phyloP scores from a whole-genome alignment of 1,284 basidiomycete genomes.

The Sanghuangporus weigelae region DNA sequence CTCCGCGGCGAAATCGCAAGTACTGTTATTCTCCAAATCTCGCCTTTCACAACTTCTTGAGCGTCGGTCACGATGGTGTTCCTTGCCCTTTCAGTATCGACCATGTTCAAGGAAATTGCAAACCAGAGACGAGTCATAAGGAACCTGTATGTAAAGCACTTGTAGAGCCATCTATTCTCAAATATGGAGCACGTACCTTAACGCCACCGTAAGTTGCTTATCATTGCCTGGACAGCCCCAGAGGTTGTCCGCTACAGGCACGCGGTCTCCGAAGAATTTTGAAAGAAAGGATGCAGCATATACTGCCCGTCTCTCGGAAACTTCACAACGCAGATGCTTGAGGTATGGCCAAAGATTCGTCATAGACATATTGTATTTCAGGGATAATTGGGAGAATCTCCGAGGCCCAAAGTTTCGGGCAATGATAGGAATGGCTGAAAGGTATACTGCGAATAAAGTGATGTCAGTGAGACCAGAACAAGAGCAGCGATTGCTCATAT shows the following conservation, averaged over 20 bases:
- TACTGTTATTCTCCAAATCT: constrained; percentile 54
- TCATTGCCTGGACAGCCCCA: constrained; percentile 57
- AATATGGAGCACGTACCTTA: constrained; percentile 38
- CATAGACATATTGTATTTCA: constrained; percentile 37
- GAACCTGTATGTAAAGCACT: constrained; percentile 38
- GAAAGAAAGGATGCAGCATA: constrained; percentile 48
- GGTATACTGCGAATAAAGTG: constrained; percentile 41
- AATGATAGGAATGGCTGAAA: constrained; percentile 51
- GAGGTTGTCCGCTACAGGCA: constrained; percentile 38
- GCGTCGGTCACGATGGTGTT: constrained; percentile 36
- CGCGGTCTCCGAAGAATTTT: constrained; percentile 27
- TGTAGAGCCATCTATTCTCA: constrained; percentile 1
- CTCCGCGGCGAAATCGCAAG: constrained; percentile 13
- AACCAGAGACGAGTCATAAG: constrained; percentile 59
- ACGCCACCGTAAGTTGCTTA: constrained; percentile 47
- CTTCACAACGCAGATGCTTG: constrained; percentile 41
- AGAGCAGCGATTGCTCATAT: constrained; percentile 31
- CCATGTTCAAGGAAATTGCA: constrained; percentile 39
- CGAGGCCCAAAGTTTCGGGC: constrained; percentile 39
- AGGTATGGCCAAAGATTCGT: constrained; percentile 71
- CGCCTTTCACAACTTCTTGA: constrained; percentile 44
- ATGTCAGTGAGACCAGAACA: constrained; percentile 1
- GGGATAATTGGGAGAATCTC: constrained; percentile 37
- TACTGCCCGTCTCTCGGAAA: constrained; percentile 27
- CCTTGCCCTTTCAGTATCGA: constrained; percentile 28